Conservation (phyloP, 495 filamentous ascomycete species). For the Aspergillus bridgeri region DNA sequence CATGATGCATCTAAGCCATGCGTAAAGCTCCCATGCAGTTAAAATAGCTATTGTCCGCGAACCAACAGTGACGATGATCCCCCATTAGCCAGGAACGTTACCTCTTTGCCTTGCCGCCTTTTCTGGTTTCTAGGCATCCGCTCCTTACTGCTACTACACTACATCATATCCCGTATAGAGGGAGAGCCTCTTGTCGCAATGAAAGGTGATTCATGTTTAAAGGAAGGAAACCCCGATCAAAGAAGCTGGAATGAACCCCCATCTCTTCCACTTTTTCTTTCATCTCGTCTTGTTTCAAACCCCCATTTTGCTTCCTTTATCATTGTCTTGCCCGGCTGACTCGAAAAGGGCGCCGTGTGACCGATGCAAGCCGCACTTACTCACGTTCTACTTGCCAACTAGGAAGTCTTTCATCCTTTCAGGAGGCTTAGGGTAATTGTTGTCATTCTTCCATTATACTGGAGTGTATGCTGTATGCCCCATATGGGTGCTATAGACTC, state of each 20-base stretch:
- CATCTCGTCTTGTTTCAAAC: not conserved
- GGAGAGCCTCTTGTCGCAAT: not conserved
- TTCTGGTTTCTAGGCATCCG: not conserved
- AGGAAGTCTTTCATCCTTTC: not conserved
- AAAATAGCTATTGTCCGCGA: not conserved
- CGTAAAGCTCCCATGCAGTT: not conserved
- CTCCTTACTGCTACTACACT: too few relatives aligned
- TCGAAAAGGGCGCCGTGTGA: constrained; percentile 24
- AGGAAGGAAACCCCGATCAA: not conserved
- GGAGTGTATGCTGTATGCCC: not conserved
- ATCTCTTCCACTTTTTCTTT: not conserved
- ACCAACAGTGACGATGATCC: not conserved
- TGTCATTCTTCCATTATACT: not conserved
- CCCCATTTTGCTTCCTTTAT: not conserved
- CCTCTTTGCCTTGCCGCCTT: not conserved
- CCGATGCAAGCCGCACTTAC: constrained; percentile 15
- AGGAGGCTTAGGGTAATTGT: not conserved
- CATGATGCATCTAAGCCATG: not conserved
- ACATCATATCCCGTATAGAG: too few relatives aligned
- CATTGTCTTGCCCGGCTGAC: constrained; percentile 21
- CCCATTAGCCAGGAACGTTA: not conserved
- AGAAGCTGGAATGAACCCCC: not conserved
- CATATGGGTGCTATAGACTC: not conserved
- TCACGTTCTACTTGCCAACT: not conserved
- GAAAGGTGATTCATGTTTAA: not conserved